These are phyloP conservation scores for Thalassiosira mediterranea DNA, from an alignment of 352 stramenopile species.

Conservation along the genomic window DNA sequence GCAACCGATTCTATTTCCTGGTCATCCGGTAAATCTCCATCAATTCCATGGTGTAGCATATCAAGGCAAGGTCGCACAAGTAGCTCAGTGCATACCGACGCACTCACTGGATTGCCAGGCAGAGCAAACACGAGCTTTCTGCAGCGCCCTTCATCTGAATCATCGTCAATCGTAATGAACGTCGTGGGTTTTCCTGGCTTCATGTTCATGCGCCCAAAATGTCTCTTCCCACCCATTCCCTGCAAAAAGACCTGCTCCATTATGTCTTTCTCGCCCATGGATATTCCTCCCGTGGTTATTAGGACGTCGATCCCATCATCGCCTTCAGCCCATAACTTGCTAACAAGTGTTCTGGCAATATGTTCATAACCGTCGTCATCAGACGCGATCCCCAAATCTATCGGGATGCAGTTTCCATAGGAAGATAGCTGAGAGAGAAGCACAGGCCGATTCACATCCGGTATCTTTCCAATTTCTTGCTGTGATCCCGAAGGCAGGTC, in stretches of 20 bases:
- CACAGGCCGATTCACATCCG: conserved; percentile 94
- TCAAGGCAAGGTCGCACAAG: conserved; percentile 92
- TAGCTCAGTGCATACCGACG: conserved; percentile 92
- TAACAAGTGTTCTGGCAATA: conserved; percentile 61
- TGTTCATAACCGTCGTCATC: conserved; percentile 65
- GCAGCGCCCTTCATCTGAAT: conserved; percentile 32
- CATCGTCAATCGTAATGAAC: conserved; percentile 88
- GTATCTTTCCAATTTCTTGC: conserved; percentile 85
- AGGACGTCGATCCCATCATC: conserved; percentile 89
- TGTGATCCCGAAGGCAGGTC: conserved; percentile 61
- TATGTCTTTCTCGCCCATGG: conserved; percentile 94
- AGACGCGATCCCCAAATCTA: conserved; percentile 67
- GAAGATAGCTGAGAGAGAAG: conserved; percentile 82
- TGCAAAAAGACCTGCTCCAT: conserved; percentile 90
- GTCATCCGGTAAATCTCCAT: conserved; percentile 13
- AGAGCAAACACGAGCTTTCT: conserved; percentile 90
- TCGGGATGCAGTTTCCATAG: conserved; percentile 42
- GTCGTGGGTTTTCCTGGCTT: conserved; percentile 98
- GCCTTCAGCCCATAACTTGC: conserved; percentile 82
- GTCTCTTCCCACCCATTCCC: conserved; percentile 84
- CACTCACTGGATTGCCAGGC: conserved; percentile 95
- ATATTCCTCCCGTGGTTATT: conserved; percentile 94
- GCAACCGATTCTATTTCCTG: background rate
- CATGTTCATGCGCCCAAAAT: conserved; percentile 96
- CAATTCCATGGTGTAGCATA: conserved; percentile 84